Evolutionary conservation across 2,329 filamentous ascomycete genomes (phyloP).

Genomic region (Exserohilum rostratum): DNA sequence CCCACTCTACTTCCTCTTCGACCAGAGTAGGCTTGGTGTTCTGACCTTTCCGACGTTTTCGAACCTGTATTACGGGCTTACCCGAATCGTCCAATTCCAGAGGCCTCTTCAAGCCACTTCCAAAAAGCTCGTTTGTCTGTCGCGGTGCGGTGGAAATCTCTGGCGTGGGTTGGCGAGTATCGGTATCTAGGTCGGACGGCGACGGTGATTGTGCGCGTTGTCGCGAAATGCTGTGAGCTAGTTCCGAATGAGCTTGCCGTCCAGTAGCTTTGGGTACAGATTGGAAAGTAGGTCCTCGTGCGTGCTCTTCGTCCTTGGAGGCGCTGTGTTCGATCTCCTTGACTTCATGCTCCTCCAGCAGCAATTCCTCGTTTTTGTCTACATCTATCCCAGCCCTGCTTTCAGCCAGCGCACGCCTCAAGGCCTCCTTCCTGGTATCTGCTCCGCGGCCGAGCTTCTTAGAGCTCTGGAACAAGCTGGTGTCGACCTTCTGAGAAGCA

Average conservation of each 20-base stretch:
- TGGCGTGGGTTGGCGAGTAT: slow-evolving; percentile 7
- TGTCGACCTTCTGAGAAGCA: slow-evolving; percentile 79
- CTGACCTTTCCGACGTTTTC: slow-evolving; percentile 70
- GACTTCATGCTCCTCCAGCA: slow-evolving; percentile 55
- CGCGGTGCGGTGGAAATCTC: slow-evolving; percentile 3
- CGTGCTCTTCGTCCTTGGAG: slow-evolving; percentile 31
- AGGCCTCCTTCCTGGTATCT: slow-evolving; percentile 73
- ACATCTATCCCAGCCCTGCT: slow-evolving; percentile 67
- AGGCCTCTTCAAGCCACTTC: slow-evolving; percentile 85
- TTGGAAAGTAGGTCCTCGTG: background rate
- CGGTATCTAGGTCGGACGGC: slow-evolving; percentile 20
- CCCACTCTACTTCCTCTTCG: slow-evolving; percentile 62
- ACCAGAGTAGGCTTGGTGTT: slow-evolving; percentile 39
- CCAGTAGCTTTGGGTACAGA: background rate
- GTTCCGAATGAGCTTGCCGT: slow-evolving; percentile 1
- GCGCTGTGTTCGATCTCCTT: slow-evolving; percentile 32
- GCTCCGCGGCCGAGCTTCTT: slow-evolving; percentile 72
- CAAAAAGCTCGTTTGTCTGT: slow-evolving; percentile 51
- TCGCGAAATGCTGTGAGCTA: slow-evolving; percentile 2
- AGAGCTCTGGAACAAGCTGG: slow-evolving; percentile 77
- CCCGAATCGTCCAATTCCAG: slow-evolving; percentile 81
- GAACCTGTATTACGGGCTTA: slow-evolving; percentile 79
- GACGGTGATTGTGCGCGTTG: slow-evolving; percentile 28
- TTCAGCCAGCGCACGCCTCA: slow-evolving; percentile 69
- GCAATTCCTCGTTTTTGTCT: slow-evolving; percentile 59